phyloP scores from a whole-genome alignment of 139 green algal species.

The Nannochloris sp. region DNA sequence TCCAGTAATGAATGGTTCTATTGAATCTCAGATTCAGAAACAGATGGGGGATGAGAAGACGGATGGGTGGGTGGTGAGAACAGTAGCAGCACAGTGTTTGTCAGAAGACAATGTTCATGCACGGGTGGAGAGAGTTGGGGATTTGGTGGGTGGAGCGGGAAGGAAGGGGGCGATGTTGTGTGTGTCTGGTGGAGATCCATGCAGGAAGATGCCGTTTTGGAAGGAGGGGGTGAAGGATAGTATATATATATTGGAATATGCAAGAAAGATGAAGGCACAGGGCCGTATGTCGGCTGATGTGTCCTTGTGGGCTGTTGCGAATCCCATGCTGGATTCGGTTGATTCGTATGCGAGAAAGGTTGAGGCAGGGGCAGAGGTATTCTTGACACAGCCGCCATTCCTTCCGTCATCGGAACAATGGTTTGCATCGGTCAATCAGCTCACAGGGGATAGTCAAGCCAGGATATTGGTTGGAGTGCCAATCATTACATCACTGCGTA shows the following conservation, averaged over 20 bases:
- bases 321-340: slow-evolving; percentile 41
- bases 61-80: slow-evolving; percentile 20
- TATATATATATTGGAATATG: slow-evolving; percentile 36
- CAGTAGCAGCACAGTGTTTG: slow-evolving; percentile 33
- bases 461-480: slow-evolving; percentile 53
- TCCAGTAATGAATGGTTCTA: slow-evolving; percentile 37
- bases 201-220: slow-evolving; percentile 27
- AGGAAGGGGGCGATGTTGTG: slow-evolving; percentile 49
- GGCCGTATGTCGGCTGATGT: slow-evolving; percentile 28
- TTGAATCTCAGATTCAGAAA: slow-evolving; percentile 21
- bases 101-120: slow-evolving; percentile 16
- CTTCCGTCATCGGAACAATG: slow-evolving; percentile 40
- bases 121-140: slow-evolving; percentile 10
- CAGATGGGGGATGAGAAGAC: background rate
- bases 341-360: slow-evolving; percentile 31
- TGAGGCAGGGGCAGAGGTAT: slow-evolving; percentile 41
- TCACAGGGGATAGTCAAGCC: background rate
- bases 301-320: slow-evolving; percentile 63
- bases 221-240: slow-evolving; percentile 31
- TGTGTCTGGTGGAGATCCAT: slow-evolving; percentile 62
- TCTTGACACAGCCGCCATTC: slow-evolving; percentile 69
- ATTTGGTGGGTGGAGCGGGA: background rate
- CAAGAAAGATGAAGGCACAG: slow-evolving; percentile 20
- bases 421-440: slow-evolving; percentile 31
- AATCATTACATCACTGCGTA: slow-evolving; percentile 38